Evolutionary conservation across 139 green algal species (phyloP).

Genomic region (Dunaliella sp.): DNA sequence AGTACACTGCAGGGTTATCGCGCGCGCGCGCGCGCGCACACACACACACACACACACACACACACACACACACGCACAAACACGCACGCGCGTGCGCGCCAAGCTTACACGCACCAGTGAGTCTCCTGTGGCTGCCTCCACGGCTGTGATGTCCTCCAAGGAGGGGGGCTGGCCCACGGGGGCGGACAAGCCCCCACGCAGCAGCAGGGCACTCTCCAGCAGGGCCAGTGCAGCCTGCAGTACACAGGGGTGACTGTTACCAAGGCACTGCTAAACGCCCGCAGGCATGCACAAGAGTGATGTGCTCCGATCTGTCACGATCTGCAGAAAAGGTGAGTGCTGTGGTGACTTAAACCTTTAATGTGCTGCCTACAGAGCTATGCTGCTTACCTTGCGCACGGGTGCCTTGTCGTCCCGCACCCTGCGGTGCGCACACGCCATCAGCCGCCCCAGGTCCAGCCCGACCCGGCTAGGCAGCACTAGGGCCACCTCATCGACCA

Average conservation of each 20-base stretch:
- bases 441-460: slow-evolving; percentile 50
- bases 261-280: no score
- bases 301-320: no score
- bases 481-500: slow-evolving; percentile 5
- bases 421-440: slow-evolving; percentile 27
- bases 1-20: no score
- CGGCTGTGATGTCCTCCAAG: slow-evolving; percentile 43
- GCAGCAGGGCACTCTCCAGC: slow-evolving; percentile 59
- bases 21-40: no score
- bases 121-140: slow-evolving; percentile 63
- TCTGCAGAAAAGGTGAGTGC: no score
- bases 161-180: slow-evolving; percentile 22
- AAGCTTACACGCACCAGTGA: slow-evolving; percentile 47
- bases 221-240: slow-evolving; percentile 53
- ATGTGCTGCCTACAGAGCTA: no score
- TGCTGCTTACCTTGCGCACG: slow-evolving; percentile 57
- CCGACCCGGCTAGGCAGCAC: not conserved
- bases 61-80: not conserved
- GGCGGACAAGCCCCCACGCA: slow-evolving; percentile 27
- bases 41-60: no score
- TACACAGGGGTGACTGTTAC: not conserved
- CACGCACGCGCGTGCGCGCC: not conserved
- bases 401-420: slow-evolving; percentile 65
- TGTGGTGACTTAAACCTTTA: no score
- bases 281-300: no score